These are phyloP conservation scores for Syzygium aqueum DNA, from an alignment of 345 rosid species.

Conservation along the genomic window DNA sequence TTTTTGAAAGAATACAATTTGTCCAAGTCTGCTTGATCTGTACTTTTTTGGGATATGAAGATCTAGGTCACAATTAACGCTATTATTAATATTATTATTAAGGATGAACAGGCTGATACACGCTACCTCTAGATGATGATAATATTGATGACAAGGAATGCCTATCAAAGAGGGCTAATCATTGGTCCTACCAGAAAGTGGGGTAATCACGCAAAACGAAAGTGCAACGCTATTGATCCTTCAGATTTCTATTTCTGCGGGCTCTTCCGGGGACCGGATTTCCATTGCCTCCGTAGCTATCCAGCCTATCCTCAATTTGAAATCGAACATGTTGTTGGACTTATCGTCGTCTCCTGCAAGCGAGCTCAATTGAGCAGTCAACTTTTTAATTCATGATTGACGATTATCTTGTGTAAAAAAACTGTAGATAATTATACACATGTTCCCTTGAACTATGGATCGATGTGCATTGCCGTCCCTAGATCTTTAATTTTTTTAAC, in stretches of 20 bases:
- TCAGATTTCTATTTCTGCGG: background rate
- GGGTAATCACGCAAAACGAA: background rate
- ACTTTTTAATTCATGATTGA: too few relatives aligned
- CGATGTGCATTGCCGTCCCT: too few relatives aligned
- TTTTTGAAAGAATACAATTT: background rate
- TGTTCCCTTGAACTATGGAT: too few relatives aligned
- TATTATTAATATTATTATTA: background rate
- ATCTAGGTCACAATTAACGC: background rate
- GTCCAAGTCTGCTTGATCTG: background rate
- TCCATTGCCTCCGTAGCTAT: too few relatives aligned
- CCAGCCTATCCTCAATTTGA: too few relatives aligned
- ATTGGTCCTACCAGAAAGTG: background rate
- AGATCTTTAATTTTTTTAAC: too few relatives aligned
- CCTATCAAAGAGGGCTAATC: background rate
- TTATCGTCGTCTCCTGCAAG: too few relatives aligned
- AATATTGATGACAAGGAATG: background rate
- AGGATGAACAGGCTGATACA: background rate
- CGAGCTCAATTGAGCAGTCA: too few relatives aligned
- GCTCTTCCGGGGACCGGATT: background rate
- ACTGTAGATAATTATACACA: too few relatives aligned
- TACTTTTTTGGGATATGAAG: background rate
- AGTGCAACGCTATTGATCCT: background rate
- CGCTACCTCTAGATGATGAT: background rate
- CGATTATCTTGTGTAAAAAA: too few relatives aligned
- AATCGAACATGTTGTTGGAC: too few relatives aligned